Evolutionary conservation across 2,329 filamentous ascomycete genomes (phyloP).

Genomic region (Aspergillus flavus): DNA sequence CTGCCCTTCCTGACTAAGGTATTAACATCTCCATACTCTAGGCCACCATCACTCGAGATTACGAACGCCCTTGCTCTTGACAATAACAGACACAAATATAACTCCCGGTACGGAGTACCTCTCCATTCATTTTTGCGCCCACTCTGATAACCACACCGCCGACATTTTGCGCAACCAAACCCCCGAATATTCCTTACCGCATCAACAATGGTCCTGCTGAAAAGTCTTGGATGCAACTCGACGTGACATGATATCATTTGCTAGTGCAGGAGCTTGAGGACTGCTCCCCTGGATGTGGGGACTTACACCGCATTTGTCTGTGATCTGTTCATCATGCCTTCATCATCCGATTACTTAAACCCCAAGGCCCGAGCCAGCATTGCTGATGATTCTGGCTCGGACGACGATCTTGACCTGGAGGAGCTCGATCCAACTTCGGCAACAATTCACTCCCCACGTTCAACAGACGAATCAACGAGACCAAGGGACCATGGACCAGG

Average conservation of each 20-base stretch:
- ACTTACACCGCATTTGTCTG: conserved; percentile 5
- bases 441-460: conserved; percentile 25
- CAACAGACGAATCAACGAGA: conserved; percentile 31
- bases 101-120: not conserved
- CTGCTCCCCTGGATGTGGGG: conserved; percentile 21
- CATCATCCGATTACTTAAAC: conserved; percentile 40
- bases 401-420: conserved; percentile 49
- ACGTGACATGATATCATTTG: conserved; percentile 28
- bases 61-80: conserved; percentile 2
- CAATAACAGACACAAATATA: not conserved
- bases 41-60: conserved; percentile 22
- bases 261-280: conserved; percentile 20
- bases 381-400: conserved; percentile 40
- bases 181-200: conserved; percentile 1
- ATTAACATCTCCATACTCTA: conserved; percentile 18
- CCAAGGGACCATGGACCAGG: conserved; percentile 39
- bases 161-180: not conserved
- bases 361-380: conserved; percentile 36
- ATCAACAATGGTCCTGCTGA: conserved; percentile 23
- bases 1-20: not conserved
- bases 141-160: not conserved
- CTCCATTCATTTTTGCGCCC: not conserved
- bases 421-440: conserved; percentile 47
- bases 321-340: conserved; percentile 34
- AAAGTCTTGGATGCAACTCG: conserved; percentile 18